phyloP scores from a whole-genome alignment of 1,284 basidiomycete species.

The Cryptococcus jaspeensis region DNA sequence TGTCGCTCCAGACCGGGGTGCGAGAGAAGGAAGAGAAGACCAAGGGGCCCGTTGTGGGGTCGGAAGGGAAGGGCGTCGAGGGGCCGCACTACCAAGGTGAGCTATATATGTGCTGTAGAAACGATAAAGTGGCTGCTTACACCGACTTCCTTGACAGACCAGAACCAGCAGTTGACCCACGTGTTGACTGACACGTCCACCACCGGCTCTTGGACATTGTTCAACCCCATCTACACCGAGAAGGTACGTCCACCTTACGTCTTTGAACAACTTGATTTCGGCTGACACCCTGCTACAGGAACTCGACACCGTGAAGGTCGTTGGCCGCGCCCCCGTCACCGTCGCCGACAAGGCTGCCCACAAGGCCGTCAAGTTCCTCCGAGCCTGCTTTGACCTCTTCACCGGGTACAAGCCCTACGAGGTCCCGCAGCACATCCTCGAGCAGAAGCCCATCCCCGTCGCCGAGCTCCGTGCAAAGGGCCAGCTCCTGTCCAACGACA shows the following conservation, averaged over 20 bases:
- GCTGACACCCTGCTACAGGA: constrained; percentile 25
- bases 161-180: constrained; percentile 8
- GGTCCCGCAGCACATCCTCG: constrained; percentile 36
- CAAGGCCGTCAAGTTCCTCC: constrained; percentile 61
- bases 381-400: constrained; percentile 66
- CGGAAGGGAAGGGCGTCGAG: constrained; percentile 31
- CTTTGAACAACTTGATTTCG: neutral
- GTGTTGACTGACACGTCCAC: constrained; percentile 22
- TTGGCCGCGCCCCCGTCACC: constrained; percentile 66
- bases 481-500: constrained; percentile 67
- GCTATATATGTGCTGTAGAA: constrained; percentile 11
- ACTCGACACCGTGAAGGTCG: constrained; percentile 59
- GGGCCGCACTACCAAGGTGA: constrained; percentile 44
- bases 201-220: constrained; percentile 46
- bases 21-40: constrained; percentile 20
- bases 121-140: neutral
- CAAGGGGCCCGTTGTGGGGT: constrained; percentile 18
- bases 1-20: constrained; percentile 26
- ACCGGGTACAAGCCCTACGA: constrained; percentile 71
- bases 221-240: constrained; percentile 50
- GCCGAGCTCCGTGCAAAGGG: constrained; percentile 70
- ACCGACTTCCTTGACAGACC: constrained; percentile 10
- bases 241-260: constrained; percentile 22
- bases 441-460: constrained; percentile 57
- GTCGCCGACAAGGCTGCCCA: constrained; percentile 71